Evolutionary conservation across 2,329 filamentous ascomycete species (phyloP).

Genomic region (Plenodomus lindquistii): DNA sequence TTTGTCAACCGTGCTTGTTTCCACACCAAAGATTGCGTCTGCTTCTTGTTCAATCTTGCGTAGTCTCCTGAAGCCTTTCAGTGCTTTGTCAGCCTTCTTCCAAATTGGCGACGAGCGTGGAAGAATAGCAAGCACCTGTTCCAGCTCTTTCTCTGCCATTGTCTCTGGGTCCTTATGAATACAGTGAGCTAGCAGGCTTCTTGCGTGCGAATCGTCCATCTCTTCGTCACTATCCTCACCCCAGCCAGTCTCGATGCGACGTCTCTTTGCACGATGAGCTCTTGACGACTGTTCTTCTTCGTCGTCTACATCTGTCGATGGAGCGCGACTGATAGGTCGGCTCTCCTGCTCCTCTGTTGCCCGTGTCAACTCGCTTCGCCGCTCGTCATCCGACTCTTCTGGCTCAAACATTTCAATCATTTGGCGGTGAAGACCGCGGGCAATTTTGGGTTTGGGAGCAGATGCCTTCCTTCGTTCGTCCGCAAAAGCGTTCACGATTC

Average conservation of each 20-base stretch:
- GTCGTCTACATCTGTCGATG: slow-evolving; percentile 55
- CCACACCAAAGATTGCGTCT: slow-evolving; percentile 65
- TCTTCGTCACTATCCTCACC: slow-evolving; percentile 55
- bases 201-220: slow-evolving; percentile 52
- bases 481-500: slow-evolving; percentile 51
- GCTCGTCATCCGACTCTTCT: slow-evolving; percentile 83
- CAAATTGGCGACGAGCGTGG: slow-evolving; percentile 67
- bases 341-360: slow-evolving; percentile 89
- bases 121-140: slow-evolving; percentile 58
- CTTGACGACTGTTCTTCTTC: slow-evolving; percentile 53
- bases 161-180: slow-evolving; percentile 68
- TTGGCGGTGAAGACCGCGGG: slow-evolving; percentile 78
- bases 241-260: slow-evolving; percentile 51
- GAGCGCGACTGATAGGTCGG: slow-evolving; percentile 73
- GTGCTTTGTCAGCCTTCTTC: slow-evolving; percentile 70
- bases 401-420: slow-evolving; percentile 74
- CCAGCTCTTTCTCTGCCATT: slow-evolving; percentile 66
- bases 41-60: slow-evolving; percentile 84
- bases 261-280: slow-evolving; percentile 50
- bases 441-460: slow-evolving; percentile 60
- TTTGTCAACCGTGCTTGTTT: slow-evolving; percentile 52
- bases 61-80: slow-evolving; percentile 58
- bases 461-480: slow-evolving; percentile 64
- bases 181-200: slow-evolving; percentile 53
- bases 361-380: slow-evolving; percentile 65